Conservation (phyloP, 2,329 filamentous ascomycete genomes). For the Beauveria bassiana region DNA sequence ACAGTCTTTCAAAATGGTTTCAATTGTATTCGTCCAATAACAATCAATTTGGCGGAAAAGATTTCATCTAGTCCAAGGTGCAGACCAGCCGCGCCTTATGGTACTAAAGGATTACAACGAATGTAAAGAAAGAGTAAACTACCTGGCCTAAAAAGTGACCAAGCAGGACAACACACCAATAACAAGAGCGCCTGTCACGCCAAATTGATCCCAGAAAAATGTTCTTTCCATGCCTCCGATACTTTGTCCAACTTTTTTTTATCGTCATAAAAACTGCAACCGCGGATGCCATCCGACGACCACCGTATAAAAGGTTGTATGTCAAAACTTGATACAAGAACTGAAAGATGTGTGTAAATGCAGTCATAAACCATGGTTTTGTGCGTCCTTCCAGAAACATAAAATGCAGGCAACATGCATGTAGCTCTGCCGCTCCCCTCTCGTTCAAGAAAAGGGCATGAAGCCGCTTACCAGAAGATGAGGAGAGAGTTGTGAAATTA, state of each 20-base stretch:
- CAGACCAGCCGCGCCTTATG: conserved; percentile 8
- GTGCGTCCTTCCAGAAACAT: conserved; percentile 1
- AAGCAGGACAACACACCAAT: conserved; percentile 16
- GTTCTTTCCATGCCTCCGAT: conserved; percentile 18
- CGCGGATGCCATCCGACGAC: conserved; percentile 15
- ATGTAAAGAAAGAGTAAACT: conserved; percentile 15
- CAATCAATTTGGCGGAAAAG: conserved; percentile 10
- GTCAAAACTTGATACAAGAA: conserved; percentile 38
- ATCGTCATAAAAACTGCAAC: conserved; percentile 23
- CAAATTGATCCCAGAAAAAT: conserved; percentile 16
- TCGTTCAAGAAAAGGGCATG: neutral
- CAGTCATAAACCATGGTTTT: conserved; percentile 10
- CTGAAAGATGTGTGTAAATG: conserved; percentile 25
- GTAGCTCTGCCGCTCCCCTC: neutral
- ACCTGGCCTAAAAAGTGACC: conserved; percentile 1
- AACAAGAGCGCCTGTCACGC: conserved; percentile 21
- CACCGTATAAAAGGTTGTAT: conserved; percentile 23
- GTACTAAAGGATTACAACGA: conserved; percentile 12
- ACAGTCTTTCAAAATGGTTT: neutral
- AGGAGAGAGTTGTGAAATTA: neutral
- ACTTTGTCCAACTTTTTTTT: conserved; percentile 19
- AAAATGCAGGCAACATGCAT: neutral
- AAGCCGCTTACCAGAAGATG: neutral
- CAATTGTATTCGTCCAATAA: neutral
- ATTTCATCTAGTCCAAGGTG: conserved; percentile 3